Conservation (phyloP, 148 eudicot genomes). For the Rhododendron molle region DNA sequence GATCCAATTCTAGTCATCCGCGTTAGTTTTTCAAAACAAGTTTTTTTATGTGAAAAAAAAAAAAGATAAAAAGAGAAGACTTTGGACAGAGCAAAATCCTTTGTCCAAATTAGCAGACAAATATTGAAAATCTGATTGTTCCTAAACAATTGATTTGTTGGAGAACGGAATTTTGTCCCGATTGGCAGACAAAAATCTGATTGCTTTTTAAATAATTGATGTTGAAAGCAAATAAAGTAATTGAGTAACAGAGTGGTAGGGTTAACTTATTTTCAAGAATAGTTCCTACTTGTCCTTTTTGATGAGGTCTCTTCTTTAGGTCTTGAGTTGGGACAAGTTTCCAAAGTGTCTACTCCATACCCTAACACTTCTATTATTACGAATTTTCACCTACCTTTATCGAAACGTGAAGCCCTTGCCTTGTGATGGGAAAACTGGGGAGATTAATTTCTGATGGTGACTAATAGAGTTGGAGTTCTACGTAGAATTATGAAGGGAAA, state of each 20-base stretch:
- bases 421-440: neutral
- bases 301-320: neutral
- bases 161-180: neutral
- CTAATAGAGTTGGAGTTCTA: neutral
- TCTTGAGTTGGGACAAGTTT: neutral
- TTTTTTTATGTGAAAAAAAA: neutral
- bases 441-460: neutral
- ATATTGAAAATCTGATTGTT: neutral
- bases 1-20: neutral
- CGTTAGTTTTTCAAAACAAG: neutral
- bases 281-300: neutral
- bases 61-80: neutral
- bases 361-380: neutral
- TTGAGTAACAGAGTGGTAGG: neutral
- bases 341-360: neutral
- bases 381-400: neutral
- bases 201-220: neutral
- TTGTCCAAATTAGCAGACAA: neutral
- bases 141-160: neutral
- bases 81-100: neutral
- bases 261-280: neutral
- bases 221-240: neutral
- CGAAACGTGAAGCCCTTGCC: neutral
- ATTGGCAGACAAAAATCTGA: neutral
- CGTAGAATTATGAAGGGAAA: neutral